Conservation (phyloP, 257 asterid genomes). For the Paulownia fortunei region DNA sequence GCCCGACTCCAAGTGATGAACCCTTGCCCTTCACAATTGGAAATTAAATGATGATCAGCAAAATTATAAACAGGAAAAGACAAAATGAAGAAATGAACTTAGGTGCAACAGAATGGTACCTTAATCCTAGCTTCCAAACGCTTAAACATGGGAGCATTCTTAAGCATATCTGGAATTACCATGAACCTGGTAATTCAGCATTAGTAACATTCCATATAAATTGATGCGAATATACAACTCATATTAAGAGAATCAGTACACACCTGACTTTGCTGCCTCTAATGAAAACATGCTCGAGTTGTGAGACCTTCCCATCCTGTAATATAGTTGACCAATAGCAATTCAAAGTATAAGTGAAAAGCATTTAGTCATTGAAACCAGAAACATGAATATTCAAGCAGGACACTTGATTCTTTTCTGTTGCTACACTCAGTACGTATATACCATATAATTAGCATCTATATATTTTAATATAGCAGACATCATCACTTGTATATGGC, state of each 20-base stretch:
- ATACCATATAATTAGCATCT: background rate
- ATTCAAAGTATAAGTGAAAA: background rate
- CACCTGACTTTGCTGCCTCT: constrained; percentile 99
- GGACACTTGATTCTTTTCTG: background rate
- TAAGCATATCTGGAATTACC: constrained; percentile 98
- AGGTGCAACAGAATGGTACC: constrained; percentile 48
- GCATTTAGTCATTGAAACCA: background rate
- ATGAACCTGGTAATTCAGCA: constrained; percentile 68
- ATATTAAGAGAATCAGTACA: background rate
- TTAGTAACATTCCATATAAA: constrained; percentile 5
- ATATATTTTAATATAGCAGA: background rate
- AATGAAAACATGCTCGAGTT: constrained; percentile 94
- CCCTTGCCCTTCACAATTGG: constrained; percentile 82
- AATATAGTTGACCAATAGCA: constrained; percentile 21
- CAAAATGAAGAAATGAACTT: constrained; percentile 40
- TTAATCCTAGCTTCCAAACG: constrained; percentile 94
- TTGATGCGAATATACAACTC: constrained; percentile 17
- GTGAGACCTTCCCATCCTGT: constrained; percentile 95
- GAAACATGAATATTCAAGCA: background rate
- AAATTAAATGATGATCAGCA: constrained; percentile 16
- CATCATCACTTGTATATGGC: background rate
- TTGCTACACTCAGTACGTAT: background rate
- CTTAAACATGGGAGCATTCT: constrained; percentile 99
- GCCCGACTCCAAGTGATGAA: constrained; percentile 90
- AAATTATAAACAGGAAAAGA: background rate